phyloP scores from a whole-genome alignment of 75 land plant species.

The Pinus taeda region DNA sequence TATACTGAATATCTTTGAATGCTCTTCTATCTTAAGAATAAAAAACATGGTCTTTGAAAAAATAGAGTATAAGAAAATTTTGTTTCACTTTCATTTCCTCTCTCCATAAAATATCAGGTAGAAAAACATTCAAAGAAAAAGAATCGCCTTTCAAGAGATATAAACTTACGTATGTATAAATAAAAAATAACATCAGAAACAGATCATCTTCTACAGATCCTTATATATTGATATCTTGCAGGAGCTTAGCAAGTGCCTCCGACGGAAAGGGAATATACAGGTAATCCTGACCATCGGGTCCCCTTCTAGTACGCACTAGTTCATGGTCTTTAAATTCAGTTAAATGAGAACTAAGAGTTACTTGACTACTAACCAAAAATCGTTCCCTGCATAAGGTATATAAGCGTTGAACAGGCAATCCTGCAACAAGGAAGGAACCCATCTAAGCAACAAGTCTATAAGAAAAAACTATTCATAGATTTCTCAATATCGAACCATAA shows the following conservation, averaged over 20 bases:
- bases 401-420: conserved; percentile 67
- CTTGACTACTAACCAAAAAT: conserved; percentile 90
- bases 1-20: too few relatives aligned
- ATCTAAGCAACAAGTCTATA: conserved; percentile 1
- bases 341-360: conserved; percentile 89
- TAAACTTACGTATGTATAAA: too few relatives aligned
- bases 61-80: too few relatives aligned
- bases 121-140: too few relatives aligned
- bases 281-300: conserved; percentile 93
- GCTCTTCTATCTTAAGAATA: too few relatives aligned
- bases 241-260: conserved; percentile 77
- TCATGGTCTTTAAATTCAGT: conserved; percentile 99
- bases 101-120: too few relatives aligned
- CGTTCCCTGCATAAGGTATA: conserved; percentile 81
- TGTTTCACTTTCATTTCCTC: too few relatives aligned
- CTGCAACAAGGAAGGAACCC: conserved; percentile 30
- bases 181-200: too few relatives aligned
- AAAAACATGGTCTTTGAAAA: too few relatives aligned
- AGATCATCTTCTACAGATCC: not conserved
- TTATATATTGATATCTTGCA: conserved; percentile 45
- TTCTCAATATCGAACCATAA: not conserved
- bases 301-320: conserved; percentile 75
- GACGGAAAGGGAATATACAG: conserved; percentile 78
- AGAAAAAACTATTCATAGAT: conserved; percentile 1
- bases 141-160: too few relatives aligned